These are phyloP conservation scores for Murraya paniculata DNA, from an alignment of 345 rosid genomes.

Conservation along the genomic window DNA sequence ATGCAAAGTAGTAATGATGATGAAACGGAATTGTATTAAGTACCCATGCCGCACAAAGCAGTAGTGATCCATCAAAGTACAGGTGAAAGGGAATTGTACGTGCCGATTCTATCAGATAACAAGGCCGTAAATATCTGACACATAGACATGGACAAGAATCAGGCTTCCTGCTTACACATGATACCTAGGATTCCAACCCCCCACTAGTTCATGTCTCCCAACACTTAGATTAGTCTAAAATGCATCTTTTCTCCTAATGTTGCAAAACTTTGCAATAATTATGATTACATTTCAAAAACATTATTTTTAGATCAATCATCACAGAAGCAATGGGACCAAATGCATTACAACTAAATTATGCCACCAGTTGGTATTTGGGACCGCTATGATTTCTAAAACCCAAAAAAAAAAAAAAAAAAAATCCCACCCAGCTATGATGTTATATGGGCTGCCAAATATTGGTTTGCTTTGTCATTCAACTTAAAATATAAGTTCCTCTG, in stretches of 20 bases:
- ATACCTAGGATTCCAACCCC: constrained; percentile 4
- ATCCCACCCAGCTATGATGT: not conserved
- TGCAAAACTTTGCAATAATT: not conserved
- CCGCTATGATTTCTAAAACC: not conserved
- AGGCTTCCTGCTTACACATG: not conserved
- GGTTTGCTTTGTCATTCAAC: not conserved
- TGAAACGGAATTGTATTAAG: too few species aligned
- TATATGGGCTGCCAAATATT: too few species aligned
- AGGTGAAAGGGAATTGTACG: not conserved
- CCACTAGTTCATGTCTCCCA: not conserved
- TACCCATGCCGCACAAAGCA: not conserved
- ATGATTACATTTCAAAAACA: not conserved
- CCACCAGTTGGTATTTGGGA: not conserved
- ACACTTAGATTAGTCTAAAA: not conserved
- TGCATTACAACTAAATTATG: not conserved
- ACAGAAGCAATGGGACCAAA: not conserved
- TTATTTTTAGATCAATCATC: not conserved
- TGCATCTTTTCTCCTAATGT: not conserved
- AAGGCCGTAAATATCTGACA: not conserved
- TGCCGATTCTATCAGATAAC: not conserved
- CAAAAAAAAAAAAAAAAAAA: not conserved
- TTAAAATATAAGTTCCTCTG: not conserved
- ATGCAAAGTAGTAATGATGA: not conserved
- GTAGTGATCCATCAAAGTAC: not conserved
- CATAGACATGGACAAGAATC: not conserved